Base-by-base conservation (phyloP, 192 early-diverging fungal genomes). In the Backusella macrospora region DNA sequence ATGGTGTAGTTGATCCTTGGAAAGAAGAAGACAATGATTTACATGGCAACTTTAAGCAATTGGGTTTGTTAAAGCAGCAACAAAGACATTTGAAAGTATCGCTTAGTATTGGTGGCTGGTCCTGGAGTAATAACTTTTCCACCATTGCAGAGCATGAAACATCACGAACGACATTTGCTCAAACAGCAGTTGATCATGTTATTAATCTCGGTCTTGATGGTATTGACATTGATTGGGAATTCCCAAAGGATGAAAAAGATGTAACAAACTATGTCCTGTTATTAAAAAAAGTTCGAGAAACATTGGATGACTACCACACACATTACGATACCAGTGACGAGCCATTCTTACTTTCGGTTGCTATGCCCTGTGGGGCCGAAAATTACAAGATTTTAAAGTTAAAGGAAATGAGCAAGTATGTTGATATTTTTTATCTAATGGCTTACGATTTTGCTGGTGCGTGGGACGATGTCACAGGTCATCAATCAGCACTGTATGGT, bases 401-500 rank as follows among this genome's bases (percentile, higher is more conserved):
- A 40, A 78, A 73, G 7, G 84, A 88, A 65, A 91, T 92, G 83
- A 83, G 82, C 7, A 82, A 84, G 29, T 89, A 89, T 48, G 85
- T 93, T 42, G 92, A 95, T 76, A 73, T 83, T n/a, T 92, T 98
- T 86, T 94, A 96, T 77, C 75, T 98, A 62, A 99, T 99, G 98
- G 86, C 95, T 5, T 98, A 98, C 78, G 94, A 95, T 77, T 88
- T 90, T 65, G 81, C 86, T 3, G 90, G 91, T 5, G 80, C 85
- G 48, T 92, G 94, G 91, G 91, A 90, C 23, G 23, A 23, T 15
- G 68, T 72, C 10, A 82, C 94, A 3, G 93, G 90, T 12, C 98
- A 99, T 79, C 98, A 99, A 73, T 89, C 96, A 63, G 93, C 95
- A 76, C 79, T 99, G 68, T 88, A 90, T 34, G 84, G 90, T 7